Evolutionary conservation across 257 asterid genomes (phyloP).

Genomic region (Nemophila menziesii): DNA sequence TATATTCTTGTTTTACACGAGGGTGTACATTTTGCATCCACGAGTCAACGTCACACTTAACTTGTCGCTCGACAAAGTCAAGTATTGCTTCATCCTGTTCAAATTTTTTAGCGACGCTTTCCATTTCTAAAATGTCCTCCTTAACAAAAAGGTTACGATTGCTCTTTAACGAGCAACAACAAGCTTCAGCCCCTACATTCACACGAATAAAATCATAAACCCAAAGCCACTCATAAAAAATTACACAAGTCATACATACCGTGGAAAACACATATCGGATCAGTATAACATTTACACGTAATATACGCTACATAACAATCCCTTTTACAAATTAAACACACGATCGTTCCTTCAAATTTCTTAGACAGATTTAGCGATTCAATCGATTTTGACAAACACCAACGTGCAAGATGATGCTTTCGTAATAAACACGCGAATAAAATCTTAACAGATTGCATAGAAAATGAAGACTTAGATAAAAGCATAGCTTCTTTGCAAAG

Average conservation of each 20-base stretch:
- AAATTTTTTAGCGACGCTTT: conserved; percentile 19
- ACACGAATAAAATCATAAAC: not conserved
- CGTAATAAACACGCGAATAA: conserved; percentile 24
- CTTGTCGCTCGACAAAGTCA: conserved; percentile 18
- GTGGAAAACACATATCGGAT: conserved; percentile 32
- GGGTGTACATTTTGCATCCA: conserved; percentile 9
- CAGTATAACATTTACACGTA: conserved; percentile 14
- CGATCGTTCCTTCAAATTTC: conserved; percentile 12
- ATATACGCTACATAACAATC: conserved; percentile 29
- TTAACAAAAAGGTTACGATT: conserved; percentile 12
- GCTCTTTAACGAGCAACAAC: conserved; percentile 15
- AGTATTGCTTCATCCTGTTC: conserved; percentile 17
- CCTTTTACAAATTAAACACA: conserved; percentile 26
- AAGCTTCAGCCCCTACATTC: conserved; percentile 20
- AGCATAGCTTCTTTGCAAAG: conserved; percentile 32
- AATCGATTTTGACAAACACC: conserved; percentile 16
- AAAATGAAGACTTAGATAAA: conserved; percentile 5
- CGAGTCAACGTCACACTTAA: conserved; percentile 11
- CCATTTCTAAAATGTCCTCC: conserved; percentile 20
- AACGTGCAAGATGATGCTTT: conserved; percentile 19
- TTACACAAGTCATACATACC: conserved; percentile 15
- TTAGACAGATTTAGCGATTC: conserved; percentile 6
- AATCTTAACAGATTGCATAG: conserved; percentile 13
- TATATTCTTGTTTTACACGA: conserved; percentile 12
- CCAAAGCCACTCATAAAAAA: not conserved